Conservation (phyloP, 2,329 filamentous ascomycete species). For the Ophiostoma montium region DNA sequence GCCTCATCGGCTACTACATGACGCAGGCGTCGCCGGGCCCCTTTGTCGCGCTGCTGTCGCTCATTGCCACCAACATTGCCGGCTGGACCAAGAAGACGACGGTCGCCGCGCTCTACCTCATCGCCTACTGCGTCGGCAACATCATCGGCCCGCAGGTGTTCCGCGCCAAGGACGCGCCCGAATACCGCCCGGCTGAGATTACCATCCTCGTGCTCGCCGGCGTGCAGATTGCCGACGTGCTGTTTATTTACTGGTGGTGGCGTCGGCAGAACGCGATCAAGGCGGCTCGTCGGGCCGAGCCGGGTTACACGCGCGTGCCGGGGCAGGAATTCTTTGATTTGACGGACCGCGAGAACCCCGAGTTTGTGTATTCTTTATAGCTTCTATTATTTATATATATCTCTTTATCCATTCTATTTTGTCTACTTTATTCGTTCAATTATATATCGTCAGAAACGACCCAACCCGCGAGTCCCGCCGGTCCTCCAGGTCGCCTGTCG, state of each 20-base stretch:
- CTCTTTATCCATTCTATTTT: conserved; percentile 14
- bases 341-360: conserved; percentile 50
- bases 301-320: conserved; percentile 45
- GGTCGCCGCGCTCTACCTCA: conserved; percentile 37
- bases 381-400: conserved; percentile 31
- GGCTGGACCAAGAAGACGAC: conserved; percentile 46
- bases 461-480: conserved; percentile 7
- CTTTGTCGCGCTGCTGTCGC: conserved; percentile 49
- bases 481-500: conserved; percentile 23
- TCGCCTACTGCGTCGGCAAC: conserved; percentile 39
- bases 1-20: conserved; percentile 52
- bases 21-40: conserved; percentile 45
- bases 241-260: conserved; percentile 52
- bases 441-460: too few relatives aligned
- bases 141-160: conserved; percentile 43
- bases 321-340: conserved; percentile 56
- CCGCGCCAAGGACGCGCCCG: conserved; percentile 37
- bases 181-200: conserved; percentile 50
- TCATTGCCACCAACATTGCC: conserved; percentile 48
- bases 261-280: conserved; percentile 45
- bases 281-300: conserved; percentile 32
- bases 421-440: too few relatives aligned
- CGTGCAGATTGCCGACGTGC: conserved; percentile 26
- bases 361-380: conserved; percentile 47
- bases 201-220: conserved; percentile 35